Base-by-base conservation (phyloP, 2,329 filamentous ascomycete genomes). In the Colletotrichum sp. region DNA sequence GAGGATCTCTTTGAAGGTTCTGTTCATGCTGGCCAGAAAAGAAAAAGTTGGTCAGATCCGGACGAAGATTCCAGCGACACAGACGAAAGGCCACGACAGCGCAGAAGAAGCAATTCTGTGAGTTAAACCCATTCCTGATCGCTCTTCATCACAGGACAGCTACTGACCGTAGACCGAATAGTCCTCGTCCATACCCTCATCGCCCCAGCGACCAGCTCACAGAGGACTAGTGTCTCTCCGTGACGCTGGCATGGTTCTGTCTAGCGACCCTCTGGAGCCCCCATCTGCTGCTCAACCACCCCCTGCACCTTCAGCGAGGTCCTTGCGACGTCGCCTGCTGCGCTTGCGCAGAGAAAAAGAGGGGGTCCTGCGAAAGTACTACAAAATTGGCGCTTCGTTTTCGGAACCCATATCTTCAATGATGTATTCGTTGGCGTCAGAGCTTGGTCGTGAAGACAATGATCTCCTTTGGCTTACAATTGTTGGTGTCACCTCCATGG, bases 401-500 rank as follows among this genome's bases (percentile, higher is more conserved):
- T 96, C 96, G 0, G 97, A 99, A 82, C 97, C 97, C 1, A 95
- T 99, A 71, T 97, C 96, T 0, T 98, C 96, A 1, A 93, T 99
- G 86, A 92, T 98, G 82, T 99, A 99, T 84, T 98, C 96, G 1
- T 89, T 99, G 16, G 97, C 96, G 2, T 98, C 96, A 2, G 97
- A 99, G 82, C 91, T 99, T 8, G 97, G 97, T 77, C 94, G 96
- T 69, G 97, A 99, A 88, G 96, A 99, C 84, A 99, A 99, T 80
- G 96, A 99, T 80, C 89, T 99, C 26, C 89, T 99, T 16, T 99
- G 97, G 97, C 90, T 98, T 74, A 93, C 96, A 7, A 98, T 99
- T 81, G 95, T 99, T 30, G 97, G 97, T 7, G 95, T 98, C 43
- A 96, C 94, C n/a, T 98, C 96, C 18, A 93, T 98, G 85, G 96